Evolutionary conservation across 176 grass and related monocot genomes (phyloP).

Genomic region (Aegilops longissima): DNA sequence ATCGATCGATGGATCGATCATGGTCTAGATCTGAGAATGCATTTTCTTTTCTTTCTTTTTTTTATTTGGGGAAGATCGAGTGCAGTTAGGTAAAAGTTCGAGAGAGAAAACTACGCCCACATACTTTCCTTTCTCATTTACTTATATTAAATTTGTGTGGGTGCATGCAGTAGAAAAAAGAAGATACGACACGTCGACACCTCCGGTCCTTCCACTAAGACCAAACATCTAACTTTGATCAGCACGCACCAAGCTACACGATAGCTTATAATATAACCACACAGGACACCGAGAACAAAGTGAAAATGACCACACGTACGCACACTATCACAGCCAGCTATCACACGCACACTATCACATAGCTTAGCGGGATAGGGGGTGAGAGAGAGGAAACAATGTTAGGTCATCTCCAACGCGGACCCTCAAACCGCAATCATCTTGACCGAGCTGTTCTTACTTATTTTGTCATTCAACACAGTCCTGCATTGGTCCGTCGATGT

Average conservation of each 20-base stretch:
- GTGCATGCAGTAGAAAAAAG: not conserved
- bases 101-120: not conserved
- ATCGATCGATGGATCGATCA: not conserved
- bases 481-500: accelerated
- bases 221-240: not conserved
- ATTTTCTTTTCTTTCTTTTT: not conserved
- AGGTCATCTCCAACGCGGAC: too few species aligned
- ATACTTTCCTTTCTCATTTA: not conserved
- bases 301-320: too few species aligned
- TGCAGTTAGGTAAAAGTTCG: not conserved
- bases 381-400: too few species aligned
- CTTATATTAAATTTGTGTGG: too few species aligned
- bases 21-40: not conserved
- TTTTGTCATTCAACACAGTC: too few species aligned
- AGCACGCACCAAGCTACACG: not conserved
- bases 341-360: too few species aligned
- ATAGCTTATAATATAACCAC: not conserved
- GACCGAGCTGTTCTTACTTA: too few species aligned
- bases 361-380: too few species aligned
- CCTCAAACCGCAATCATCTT: too few species aligned
- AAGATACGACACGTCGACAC: not conserved
- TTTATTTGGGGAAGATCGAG: not conserved
- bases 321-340: too few species aligned
- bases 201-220: not conserved
- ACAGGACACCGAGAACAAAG: too few species aligned